Percentiles rank a stretch among this genome's conserved stretches.
Conservation (phyloP, 352 stramenopile genomes). For the Globisporangium paroecandrum region DNA sequence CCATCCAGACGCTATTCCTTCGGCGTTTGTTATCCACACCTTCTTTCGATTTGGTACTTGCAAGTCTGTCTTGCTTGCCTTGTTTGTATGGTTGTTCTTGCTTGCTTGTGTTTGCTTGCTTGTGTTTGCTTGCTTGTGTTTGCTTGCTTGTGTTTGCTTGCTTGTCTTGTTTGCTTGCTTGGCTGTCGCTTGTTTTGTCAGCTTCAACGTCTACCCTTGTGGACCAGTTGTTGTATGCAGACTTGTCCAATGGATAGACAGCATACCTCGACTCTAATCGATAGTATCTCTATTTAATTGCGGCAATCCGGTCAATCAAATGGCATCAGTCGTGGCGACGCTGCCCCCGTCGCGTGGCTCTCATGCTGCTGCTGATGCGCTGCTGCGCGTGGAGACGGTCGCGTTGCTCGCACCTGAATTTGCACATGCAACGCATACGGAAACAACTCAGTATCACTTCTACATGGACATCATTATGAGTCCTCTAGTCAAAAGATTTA, state of each 20-base stretch:
- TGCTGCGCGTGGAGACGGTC: slow-evolving; percentile 18
- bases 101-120: neutral
- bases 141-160: neutral
- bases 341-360: neutral
- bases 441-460: neutral
- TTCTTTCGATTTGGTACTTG: neutral
- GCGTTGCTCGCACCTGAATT: slow-evolving; percentile 16
- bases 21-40: neutral
- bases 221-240: neutral
- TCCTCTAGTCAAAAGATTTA: slow-evolving; percentile 1
- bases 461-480: neutral
- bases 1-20: neutral
- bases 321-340: neutral
- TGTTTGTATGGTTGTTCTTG: neutral
- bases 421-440: neutral
- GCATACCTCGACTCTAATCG: neutral
- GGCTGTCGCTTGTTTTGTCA: neutral
- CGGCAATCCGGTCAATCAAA: neutral
- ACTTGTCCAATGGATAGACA: neutral
- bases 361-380: slow-evolving; percentile 5
- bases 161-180: neutral
- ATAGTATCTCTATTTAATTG: neutral
- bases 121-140: neutral
- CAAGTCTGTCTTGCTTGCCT: neutral
- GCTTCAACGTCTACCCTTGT: neutral